phyloP scores from a whole-genome alignment of 352 stramenopile genomes.

The Phytopythium helicoides region DNA sequence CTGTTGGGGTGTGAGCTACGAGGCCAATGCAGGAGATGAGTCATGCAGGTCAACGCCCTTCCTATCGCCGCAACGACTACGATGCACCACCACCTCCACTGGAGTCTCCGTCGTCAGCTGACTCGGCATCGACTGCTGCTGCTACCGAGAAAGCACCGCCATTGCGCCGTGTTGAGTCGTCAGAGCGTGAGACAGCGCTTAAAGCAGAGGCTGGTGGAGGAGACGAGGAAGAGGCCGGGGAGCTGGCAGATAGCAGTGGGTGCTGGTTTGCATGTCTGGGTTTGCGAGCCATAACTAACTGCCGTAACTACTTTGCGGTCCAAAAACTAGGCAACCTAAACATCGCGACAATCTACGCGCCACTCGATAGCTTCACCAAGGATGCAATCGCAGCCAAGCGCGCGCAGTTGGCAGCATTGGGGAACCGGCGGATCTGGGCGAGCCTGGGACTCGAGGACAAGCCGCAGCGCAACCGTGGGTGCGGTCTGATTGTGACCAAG shows the following conservation, averaged over 20 bases:
- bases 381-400: slow-evolving; percentile 81
- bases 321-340: slow-evolving; percentile 70
- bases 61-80: slow-evolving; percentile 81
- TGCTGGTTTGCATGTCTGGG: slow-evolving; percentile 2
- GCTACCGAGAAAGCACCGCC: slow-evolving; percentile 40
- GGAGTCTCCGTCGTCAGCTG: slow-evolving; percentile 20
- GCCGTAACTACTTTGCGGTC: slow-evolving; percentile 1
- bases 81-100: slow-evolving; percentile 73
- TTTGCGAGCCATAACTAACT: not conserved
- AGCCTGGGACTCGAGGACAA: slow-evolving; percentile 85
- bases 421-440: slow-evolving; percentile 81
- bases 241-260: slow-evolving; percentile 63
- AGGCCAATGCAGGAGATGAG: not conserved
- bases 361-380: slow-evolving; percentile 75
- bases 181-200: slow-evolving; percentile 41
- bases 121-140: slow-evolving; percentile 13
- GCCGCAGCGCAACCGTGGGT: slow-evolving; percentile 42
- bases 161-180: slow-evolving; percentile 35
- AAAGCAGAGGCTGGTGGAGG: slow-evolving; percentile 23
- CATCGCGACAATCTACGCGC: slow-evolving; percentile 66
- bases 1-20: not conserved
- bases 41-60: slow-evolving; percentile 61
- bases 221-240: slow-evolving; percentile 71
- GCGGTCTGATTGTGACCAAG: slow-evolving; percentile 70
- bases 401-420: slow-evolving; percentile 63